A percentile compares a stretch with the other conserved stretches of the same genome.
These are phyloP conservation scores for Hypomyces perniciosus DNA, from an alignment of 2,329 filamentous ascomycete genomes.

Conservation along the genomic window DNA sequence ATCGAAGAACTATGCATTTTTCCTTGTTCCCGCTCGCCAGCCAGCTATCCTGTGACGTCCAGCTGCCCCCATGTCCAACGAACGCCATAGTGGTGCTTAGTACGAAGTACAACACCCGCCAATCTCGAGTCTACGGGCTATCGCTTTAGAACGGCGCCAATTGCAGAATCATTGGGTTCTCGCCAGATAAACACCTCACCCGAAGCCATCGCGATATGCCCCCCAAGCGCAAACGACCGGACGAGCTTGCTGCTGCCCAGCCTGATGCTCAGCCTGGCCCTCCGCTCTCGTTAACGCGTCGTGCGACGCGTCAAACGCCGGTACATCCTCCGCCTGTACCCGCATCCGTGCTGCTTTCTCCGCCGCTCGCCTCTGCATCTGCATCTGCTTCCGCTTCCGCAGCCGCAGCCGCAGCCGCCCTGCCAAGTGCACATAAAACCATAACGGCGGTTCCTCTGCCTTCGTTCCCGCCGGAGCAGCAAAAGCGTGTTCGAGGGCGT, in stretches of 20 bases:
- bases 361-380: constrained; percentile 1
- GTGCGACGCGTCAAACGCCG: constrained; percentile 35
- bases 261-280: constrained; percentile 9
- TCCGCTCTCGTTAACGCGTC: constrained; percentile 26
- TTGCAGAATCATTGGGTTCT: background rate
- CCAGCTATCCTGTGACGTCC: constrained; percentile 2
- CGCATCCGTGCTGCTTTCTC: constrained; percentile 6
- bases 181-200: background rate
- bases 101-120: background rate
- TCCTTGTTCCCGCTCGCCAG: background rate
- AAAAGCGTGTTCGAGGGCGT: constrained; percentile 7
- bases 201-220: constrained; percentile 23
- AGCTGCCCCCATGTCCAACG: background rate
- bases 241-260: constrained; percentile 20
- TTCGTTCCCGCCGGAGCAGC: constrained; percentile 5
- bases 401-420: constrained; percentile 6
- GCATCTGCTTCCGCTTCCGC: constrained; percentile 11
- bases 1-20: constrained; percentile 1
- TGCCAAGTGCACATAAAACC: constrained; percentile 1
- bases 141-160: background rate
- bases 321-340: constrained; percentile 24
- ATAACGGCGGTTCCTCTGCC: constrained; percentile 12
- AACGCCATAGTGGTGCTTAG: background rate
- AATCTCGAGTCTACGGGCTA: background rate
- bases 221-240: constrained; percentile 32